Evolutionary conservation across 441 rosid genomes (phyloP).

Genomic region (Erodium moschatum): DNA sequence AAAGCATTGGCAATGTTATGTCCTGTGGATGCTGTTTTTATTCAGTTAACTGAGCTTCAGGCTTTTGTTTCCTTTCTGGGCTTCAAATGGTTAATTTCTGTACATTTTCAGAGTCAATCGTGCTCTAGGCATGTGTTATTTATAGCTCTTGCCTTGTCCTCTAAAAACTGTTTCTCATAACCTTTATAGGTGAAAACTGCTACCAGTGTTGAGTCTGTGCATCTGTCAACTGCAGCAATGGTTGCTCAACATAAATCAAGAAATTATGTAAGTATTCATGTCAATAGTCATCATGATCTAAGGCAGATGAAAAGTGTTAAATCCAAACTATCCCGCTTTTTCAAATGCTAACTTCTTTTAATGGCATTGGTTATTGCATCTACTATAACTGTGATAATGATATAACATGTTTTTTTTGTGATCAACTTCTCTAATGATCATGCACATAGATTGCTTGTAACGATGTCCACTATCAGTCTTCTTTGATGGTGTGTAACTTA

Average conservation of each 20-base stretch:
- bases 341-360: not conserved
- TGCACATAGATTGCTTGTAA: constrained; percentile 5
- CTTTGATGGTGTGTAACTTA: not conserved
- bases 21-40: not conserved
- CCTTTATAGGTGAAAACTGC: not conserved
- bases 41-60: not conserved
- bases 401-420: not conserved
- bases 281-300: not conserved
- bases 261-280: constrained; percentile 1
- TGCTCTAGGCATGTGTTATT: not conserved
- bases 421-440: not conserved
- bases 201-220: not conserved
- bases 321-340: not conserved
- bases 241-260: constrained; percentile 3
- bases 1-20: not conserved
- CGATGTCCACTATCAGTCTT: constrained; percentile 3
- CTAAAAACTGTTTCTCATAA: not conserved
- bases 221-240: constrained; percentile 6
- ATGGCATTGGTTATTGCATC: not conserved
- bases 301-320: not conserved
- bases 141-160: not conserved
- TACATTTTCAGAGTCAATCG: not conserved
- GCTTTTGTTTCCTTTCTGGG: not conserved
- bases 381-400: not conserved
- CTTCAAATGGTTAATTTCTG: constrained; percentile 1